Evolutionary conservation across 345 rosid genomes (phyloP), one percentile per base, ranked within the genome.

Genomic region (Acer saccharum): DNA sequence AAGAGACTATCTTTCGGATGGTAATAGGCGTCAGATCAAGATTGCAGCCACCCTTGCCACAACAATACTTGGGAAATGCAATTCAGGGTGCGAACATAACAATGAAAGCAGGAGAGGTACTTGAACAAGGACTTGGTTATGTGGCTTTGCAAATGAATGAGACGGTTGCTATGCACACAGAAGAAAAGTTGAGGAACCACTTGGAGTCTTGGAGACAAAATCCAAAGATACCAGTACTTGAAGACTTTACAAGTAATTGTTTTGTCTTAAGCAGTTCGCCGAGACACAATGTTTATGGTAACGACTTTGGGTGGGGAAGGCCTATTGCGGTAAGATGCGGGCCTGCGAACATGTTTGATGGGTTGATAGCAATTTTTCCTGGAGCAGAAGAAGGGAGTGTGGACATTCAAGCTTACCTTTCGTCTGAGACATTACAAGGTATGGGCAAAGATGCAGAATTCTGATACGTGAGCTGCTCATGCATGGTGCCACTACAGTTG

Each of bases 241-340:
- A 0, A 4, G 0, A 3, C 0, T 20, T 1, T 7, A 35, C 2
- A 46, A 46, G 13, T 0, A 55, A 68, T 27, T 48, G 23, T 16
- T 0, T 75, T 41, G 1, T 0, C 43, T 20, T 54, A 0, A 70
- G 80, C 25, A 75, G 91, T 65, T 88, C 91, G 0, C 90, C 91
- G 0, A n/a, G 91, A 39, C 87, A 84, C 68, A 27, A 83, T 44
- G 81, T 85, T 23, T 88, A 81, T 2, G 85, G 80, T 0, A 84
- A 74, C 12, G 84, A 85, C 32, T 84, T 89, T 9, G 92, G 92
- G 21, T 89, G 76, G 84, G 89, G 83, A 76, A 82, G 29, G 43
- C 86, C 84, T 1, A 63, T 81, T 12, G 85, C 88, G 0, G 79
- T 76, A 10, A 72, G 88, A 52, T 74, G 80, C 32, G 82, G 86